Evolutionary conservation across 148 eudicot genomes (phyloP), one percentile per base, ranked within the genome.

Genomic region (Nepenthes gracilis): DNA sequence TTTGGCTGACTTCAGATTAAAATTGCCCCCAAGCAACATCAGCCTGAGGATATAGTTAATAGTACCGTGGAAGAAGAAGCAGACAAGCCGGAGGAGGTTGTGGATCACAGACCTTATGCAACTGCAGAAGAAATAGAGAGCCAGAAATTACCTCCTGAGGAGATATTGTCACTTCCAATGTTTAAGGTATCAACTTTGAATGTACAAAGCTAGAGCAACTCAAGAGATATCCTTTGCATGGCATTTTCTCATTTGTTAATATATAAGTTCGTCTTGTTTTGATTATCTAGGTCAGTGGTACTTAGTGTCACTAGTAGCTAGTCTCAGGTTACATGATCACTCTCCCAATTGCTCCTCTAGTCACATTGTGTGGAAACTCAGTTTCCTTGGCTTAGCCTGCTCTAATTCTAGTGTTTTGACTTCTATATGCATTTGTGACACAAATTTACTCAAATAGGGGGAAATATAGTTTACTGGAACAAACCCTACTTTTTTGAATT

Each of bases 91-190:
- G 80, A 65, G 12, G 59, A 73, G 60, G 60, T 59, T 68, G 47
- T 74, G 56, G 74, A 60, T 71, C 67, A 37, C 47, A 68, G 65
- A 57, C 69, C 82, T 64, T 86, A 60, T 84, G 83, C 88, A 65
- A 80, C 91, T 15, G 51, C 58, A 43, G 95, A 88, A 73, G 90
- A 93, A 58, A 72, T 88, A 70, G 78, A 86, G 69, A 75, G 77
- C 49, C 91, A 87, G 64, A 93, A 76, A 65, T 72, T 88, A 67
- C 98, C 98, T 57, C 98, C 96, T 1, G 96, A 93, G 72, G 98
- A 93, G 71, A 80, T 93, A 60, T 62, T 93, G 47, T 93, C 98
- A 35, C 91, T 88, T 70, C 96, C 98, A 23, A 93, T 81, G 93
- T 93, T 93, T 61, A 93, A 93, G 96, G 95, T 90, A 75, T 55